These are phyloP conservation scores for Cercophora samala DNA, from an alignment of 495 filamentous ascomycete genomes.

Conservation along the genomic window DNA sequence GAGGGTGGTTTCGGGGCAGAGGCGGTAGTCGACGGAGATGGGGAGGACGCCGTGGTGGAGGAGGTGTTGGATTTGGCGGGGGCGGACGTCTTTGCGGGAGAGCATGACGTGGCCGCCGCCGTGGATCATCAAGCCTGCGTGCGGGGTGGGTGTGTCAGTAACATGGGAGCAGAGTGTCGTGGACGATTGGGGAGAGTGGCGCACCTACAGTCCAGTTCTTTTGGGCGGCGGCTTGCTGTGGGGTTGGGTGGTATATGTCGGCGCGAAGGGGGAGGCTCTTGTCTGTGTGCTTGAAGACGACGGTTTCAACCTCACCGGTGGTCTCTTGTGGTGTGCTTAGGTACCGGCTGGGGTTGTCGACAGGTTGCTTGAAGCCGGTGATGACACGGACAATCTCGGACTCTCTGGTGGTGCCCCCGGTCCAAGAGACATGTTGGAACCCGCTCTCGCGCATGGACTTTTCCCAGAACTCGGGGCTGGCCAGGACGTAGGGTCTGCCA, in stretches of 20 bases:
- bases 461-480: conserved; percentile 38
- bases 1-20: not conserved
- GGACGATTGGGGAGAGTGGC: not conserved
- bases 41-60: not conserved
- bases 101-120: not conserved
- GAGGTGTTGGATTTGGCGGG: not conserved
- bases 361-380: too few species aligned
- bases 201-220: not conserved
- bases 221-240: too few species aligned
- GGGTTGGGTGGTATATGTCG: too few species aligned
- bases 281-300: too few species aligned
- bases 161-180: not conserved
- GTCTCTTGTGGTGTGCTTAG: too few species aligned
- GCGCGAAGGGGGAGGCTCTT: too few species aligned
- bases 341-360: too few species aligned
- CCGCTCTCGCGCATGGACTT: conserved; percentile 40
- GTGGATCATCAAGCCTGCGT: not conserved
- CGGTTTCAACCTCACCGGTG: too few species aligned
- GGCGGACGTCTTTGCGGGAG: not conserved
- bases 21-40: not conserved
- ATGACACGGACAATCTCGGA: conserved; percentile 16
- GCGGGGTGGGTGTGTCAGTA: not conserved
- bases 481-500: conserved; percentile 45
- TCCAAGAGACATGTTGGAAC: conserved; percentile 49
- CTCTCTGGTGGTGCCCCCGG: conserved; percentile 38